Conservation (phyloP, 2,329 filamentous ascomycete species). For the Fusarium pininemorale region DNA sequence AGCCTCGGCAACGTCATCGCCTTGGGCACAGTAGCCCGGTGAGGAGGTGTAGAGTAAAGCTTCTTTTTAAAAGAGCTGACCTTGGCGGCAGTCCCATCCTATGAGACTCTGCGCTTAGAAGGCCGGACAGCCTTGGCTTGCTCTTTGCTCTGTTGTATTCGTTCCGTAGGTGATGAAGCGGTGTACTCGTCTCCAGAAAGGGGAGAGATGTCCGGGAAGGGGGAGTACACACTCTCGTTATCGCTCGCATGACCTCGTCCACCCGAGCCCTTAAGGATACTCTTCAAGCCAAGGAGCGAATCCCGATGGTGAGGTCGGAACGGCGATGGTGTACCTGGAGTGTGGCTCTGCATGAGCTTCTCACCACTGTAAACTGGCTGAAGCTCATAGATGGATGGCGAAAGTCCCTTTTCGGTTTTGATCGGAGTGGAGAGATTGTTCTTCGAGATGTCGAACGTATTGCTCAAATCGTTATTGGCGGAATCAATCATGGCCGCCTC, state of each 20-base stretch:
- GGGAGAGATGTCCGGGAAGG: neutral
- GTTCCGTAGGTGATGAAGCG: conserved; percentile 26
- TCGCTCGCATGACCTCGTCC: neutral
- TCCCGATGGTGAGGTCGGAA: conserved; percentile 35
- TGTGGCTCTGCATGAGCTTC: neutral
- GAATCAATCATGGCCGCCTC: neutral
- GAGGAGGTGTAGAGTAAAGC: neutral
- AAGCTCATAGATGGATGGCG: conserved; percentile 12
- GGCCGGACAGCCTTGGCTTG: conserved; percentile 14
- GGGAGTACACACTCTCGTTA: neutral
- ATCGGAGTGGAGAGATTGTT: neutral
- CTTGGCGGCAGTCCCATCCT: neutral
- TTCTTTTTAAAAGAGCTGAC: neutral
- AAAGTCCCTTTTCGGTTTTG: neutral
- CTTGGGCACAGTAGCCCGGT: neutral
- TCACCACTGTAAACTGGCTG: conserved; percentile 33
- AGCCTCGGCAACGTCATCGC: neutral
- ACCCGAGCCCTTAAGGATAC: conserved; percentile 31
- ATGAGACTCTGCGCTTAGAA: conserved; percentile 6
- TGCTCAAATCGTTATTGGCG: no score
- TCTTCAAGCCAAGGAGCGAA: conserved; percentile 25
- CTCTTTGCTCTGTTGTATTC: conserved; percentile 22
- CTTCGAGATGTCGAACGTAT: neutral
- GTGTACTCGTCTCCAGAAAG: neutral
- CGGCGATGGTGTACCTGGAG: neutral